Conservation (phyloP, 179 eudicot species). For the Patellifolia procumbens region DNA sequence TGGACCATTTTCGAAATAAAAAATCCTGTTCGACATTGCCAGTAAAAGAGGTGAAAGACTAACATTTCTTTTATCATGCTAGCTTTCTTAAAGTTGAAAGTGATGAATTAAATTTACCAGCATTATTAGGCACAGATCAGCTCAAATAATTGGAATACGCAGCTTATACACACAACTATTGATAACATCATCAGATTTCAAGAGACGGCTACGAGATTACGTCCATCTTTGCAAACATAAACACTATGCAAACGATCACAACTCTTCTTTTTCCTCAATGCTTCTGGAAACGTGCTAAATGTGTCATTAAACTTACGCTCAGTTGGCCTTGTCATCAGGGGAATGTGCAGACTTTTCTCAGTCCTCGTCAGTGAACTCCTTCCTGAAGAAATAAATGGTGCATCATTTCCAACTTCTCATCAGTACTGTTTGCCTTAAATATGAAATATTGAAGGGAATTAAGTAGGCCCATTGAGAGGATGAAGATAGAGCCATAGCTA, state of each 20-base stretch:
- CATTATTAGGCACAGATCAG: background rate
- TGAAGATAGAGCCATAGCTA: slow-evolving; percentile 4
- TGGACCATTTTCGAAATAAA: background rate
- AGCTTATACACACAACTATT: background rate
- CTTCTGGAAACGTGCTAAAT: background rate
- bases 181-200: background rate
- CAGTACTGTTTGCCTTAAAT: background rate
- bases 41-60: background rate
- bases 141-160: background rate
- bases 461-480: slow-evolving; percentile 7
- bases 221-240: background rate
- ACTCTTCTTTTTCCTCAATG: background rate
- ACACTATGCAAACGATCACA: background rate
- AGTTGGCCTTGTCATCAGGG: slow-evolving; percentile 61
- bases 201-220: background rate
- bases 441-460: background rate
- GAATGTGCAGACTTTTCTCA: slow-evolving; percentile 50
- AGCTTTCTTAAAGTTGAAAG: background rate
- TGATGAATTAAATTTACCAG: background rate
- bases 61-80: background rate
- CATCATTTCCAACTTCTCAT: background rate
- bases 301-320: slow-evolving; percentile 65
- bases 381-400: slow-evolving; percentile 37
- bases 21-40: background rate
- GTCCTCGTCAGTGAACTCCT: slow-evolving; percentile 26